Evolutionary conservation across 2,329 filamentous ascomycete genomes (phyloP), one percentile per base, ranked within the genome.

Genomic region (Helotiales sp.): DNA sequence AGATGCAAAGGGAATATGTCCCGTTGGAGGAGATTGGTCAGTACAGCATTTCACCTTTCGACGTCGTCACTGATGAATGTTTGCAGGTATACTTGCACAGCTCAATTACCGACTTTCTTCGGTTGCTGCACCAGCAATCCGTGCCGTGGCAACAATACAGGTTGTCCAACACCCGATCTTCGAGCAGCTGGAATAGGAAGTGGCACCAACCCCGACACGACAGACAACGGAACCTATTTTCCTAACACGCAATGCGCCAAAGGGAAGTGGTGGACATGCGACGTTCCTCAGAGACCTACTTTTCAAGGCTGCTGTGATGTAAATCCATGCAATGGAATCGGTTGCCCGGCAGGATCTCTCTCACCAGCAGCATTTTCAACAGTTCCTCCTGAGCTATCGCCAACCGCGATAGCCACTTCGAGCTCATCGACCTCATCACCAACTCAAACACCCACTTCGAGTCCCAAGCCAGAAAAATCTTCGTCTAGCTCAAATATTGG

Each of bases 121-220:
- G 49, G 49, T 26, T 52, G 49, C n/a, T 52, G 49, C 15, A 52
- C 15, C 49, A 52, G 24, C n/a, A 52, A 52, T 52, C 49, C 49
- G 30, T 52, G 49, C 24, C 49, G 49, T n/a, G 49, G 49, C 15
- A 26, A 52, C 8, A 52, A 52, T n/a, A 52, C 24, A 30, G 49
- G 49, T 5, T 52, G 49, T 30, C 24, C 49, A 1, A 15, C 49
- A 17, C 30, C 49, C 3, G 15, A 30, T n/a, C 26, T 52, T 8
- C 24, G 49, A 52, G 49, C 49, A n/a, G 49, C 49, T 52, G 49
- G 49, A 28, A 52, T 52, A 17, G 49, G 49, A 7, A 52, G 49
- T 30, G 49, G 49, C 3, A 52, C 24, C 24, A 52, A 52, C 15
- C 24, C 49, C 4, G 49, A 52, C 13, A 28, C 24, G 6, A 52